Evolutionary conservation across 2,329 filamentous ascomycete species (phyloP), one percentile per base, ranked within the genome.

Genomic region (Aureobasidium uvarum): DNA sequence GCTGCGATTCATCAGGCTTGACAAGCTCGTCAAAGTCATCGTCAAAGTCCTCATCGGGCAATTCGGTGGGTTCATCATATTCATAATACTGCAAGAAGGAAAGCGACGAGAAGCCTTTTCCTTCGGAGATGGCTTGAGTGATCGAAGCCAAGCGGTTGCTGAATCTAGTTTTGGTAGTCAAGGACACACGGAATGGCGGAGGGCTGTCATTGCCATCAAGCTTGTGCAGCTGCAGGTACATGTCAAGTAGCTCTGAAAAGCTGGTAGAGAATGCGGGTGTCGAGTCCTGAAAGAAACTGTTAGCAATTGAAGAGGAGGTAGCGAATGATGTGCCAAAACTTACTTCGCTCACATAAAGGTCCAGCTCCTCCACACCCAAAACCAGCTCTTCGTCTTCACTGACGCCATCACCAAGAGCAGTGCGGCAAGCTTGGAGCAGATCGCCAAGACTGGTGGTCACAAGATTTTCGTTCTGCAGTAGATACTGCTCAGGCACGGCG

Each of bases 301-400:
- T 66, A 71, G 70, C 41, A 23, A 13, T 14, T 28, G 45, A 20
- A 28, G 13, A 25, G 10, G 36, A 67, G 43, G 50, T 23, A 56
- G 28, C 23, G 62, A 1, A 10, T 18, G 16, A 7, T 10, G 13
- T 1, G 8, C 1, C 38, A n/a, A 46, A 10, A 75, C 81, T 76
- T 74, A 86, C 85, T 78, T 88, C 86, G 70, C 79, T 81, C 70
- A 86, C 75, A 70, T 83, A 80, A 64, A 88, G 76, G 69, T 81
- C 83, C 65, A 88, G 74, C 16, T 80, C 77, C 45, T 84, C 81
- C 67, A 88, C 79, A 65, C 81, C 77, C 65, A 88, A 75, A 60
- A 82, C 79, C 66, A 88, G 75, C 69, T 87, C 83, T 69, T 86
- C 83, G 58, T 85, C 82, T 60, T 83, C 79, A 38, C 78, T 76